phyloP scores from a whole-genome alignment of 208 protist genomes.

The Trypanosoma rangeli region DNA sequence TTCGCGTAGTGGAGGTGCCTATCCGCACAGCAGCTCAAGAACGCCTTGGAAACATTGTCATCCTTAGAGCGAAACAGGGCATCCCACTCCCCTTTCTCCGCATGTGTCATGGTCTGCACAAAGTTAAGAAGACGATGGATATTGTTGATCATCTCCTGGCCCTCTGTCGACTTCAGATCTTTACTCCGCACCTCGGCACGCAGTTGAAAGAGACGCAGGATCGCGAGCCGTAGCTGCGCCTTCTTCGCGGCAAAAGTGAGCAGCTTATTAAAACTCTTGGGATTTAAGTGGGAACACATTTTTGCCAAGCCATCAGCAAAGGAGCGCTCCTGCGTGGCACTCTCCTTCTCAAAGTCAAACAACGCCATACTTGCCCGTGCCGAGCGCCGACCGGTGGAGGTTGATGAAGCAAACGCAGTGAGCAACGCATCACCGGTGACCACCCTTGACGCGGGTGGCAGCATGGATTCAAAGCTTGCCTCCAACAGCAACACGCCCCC shows the following conservation, averaged over 20 bases:
- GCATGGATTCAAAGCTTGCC: slow-evolving; percentile 41
- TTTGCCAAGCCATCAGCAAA: slow-evolving; percentile 53
- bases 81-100: slow-evolving; percentile 60
- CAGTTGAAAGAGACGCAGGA: slow-evolving; percentile 55
- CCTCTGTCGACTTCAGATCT: slow-evolving; percentile 46
- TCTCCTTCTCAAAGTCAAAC: slow-evolving; percentile 70
- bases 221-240: slow-evolving; percentile 36
- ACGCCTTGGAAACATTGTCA: slow-evolving; percentile 51
- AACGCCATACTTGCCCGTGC: slow-evolving; percentile 26
- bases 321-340: slow-evolving; percentile 23
- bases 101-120: slow-evolving; percentile 53
- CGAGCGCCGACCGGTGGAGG: slow-evolving; percentile 11
- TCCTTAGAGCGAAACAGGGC: slow-evolving; percentile 70
- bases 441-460: slow-evolving; percentile 36
- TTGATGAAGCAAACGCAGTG: not conserved
- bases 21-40: slow-evolving; percentile 44
- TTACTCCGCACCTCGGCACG: slow-evolving; percentile 38
- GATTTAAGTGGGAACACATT: slow-evolving; percentile 51
- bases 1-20: slow-evolving; percentile 32
- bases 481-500: slow-evolving; percentile 36
- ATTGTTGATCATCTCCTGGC: slow-evolving; percentile 52
- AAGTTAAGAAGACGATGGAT: slow-evolving; percentile 73
- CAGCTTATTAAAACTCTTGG: slow-evolving; percentile 39
- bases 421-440: not conserved
- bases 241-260: slow-evolving; percentile 51